Evolutionary conservation across 495 filamentous ascomycete genomes (phyloP).

Genomic region (Hyphodiscus hymeniophilus): DNA sequence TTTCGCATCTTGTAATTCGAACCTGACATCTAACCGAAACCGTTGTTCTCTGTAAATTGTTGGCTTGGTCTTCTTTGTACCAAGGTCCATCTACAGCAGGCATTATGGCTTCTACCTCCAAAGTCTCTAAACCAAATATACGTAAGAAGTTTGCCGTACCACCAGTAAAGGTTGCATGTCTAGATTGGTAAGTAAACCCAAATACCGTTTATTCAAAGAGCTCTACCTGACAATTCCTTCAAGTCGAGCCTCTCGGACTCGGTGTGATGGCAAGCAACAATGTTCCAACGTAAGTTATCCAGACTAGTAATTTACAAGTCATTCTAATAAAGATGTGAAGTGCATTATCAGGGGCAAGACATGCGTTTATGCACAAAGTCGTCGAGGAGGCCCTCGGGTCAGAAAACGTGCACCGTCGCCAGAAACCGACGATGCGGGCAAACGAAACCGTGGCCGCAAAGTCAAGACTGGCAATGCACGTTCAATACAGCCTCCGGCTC

Average conservation of each 20-base stretch:
- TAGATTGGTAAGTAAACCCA: conserved; percentile 44
- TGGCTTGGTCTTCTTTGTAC: too few relatives aligned
- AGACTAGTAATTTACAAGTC: not conserved
- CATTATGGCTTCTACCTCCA: too few relatives aligned
- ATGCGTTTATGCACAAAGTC: conserved; percentile 50
- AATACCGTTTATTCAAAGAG: conserved; percentile 3
- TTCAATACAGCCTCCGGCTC: conserved; percentile 22
- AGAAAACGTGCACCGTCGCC: conserved; percentile 20
- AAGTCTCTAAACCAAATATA: too few relatives aligned
- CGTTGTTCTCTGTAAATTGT: too few relatives aligned
- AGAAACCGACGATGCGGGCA: conserved; percentile 23
- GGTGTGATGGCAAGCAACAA: conserved; percentile 49
- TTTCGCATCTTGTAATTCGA: too few relatives aligned
- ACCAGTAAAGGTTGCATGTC: conserved; percentile 56
- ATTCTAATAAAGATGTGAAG: conserved; percentile 23
- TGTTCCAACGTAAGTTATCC: conserved; percentile 44
- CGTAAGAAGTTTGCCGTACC: conserved; percentile 37
- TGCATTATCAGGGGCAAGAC: conserved; percentile 43
- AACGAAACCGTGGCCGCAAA: conserved; percentile 22
- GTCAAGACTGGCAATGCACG: conserved; percentile 25
- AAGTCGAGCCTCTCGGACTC: conserved; percentile 49
- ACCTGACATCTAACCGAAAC: too few relatives aligned
- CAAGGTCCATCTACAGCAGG: too few relatives aligned
- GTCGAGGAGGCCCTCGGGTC: conserved; percentile 45
- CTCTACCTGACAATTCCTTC: conserved; percentile 9